Evolutionary conservation across 148 eudicot species (phyloP), one percentile per base, ranked within the genome.

Genomic region (Rhododendron kiyosumense): DNA sequence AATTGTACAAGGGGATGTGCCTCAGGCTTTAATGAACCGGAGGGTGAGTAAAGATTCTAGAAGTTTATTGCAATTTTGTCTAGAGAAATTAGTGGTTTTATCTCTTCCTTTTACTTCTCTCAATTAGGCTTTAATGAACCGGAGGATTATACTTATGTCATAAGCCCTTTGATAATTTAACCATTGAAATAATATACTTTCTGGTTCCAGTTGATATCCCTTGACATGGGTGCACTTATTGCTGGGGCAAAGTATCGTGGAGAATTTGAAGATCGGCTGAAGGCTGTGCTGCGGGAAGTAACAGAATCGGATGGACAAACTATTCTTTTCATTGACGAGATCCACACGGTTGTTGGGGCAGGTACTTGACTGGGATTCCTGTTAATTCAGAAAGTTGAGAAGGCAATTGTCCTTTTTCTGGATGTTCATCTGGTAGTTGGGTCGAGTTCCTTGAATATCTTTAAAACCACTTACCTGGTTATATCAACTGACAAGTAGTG

Each of bases 211-310:
- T 91, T 97, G 88, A 93, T 97, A 88, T 95, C 99, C 80, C 95
- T 97, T 28, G 98, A 97, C 89, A 93, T 97, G 99, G 99, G 99
- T 83, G 93, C 99, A 61, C 98, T 97, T 74, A 94, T 97, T 84
- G 99, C 99, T 88, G 99, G 99, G 67, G 98, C 99, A 45, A 95
- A 95, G 89, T 97, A 91, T 85, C 96, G 99, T 48, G 99, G 99
- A 73, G 98, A 97, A 82, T 97, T 97, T 88, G 99, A 97, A 89
- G 99, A 97, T 88, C 91, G 99, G 30, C 88, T 97, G 51, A 97
- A 97, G 87, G 99, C 99, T 84, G 99, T 97, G 77, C 88, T 97
- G 78, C 93, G 93, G 91, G 98, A 97, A 90, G 99, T 97, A 52
- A 94, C 96, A 34, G 99, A 95, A 0, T 96, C 99, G 18, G 98